Evolutionary conservation across 73 alveolate species (phyloP).

Genomic region (Urostyla sp.): DNA sequence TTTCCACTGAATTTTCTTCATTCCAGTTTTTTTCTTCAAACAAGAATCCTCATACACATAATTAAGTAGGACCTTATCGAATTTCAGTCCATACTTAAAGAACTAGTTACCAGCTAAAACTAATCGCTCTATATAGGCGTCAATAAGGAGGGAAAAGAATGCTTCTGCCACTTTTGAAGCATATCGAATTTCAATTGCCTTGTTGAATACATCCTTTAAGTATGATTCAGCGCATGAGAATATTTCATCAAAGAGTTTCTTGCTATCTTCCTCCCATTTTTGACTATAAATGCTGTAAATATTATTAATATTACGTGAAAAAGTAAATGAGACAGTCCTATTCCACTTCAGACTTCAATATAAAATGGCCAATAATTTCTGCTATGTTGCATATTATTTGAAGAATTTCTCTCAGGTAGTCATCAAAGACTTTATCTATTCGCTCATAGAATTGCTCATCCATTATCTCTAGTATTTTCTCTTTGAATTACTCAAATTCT

Average conservation of each 20-base stretch:
- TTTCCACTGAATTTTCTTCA: background rate
- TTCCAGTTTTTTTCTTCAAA: constrained; percentile 10
- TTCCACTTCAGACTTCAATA: constrained; percentile 23
- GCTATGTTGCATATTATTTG: background rate
- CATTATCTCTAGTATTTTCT: background rate
- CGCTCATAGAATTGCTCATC: constrained; percentile 18
- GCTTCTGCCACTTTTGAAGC: constrained; percentile 52
- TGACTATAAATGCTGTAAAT: too few species aligned
- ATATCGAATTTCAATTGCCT: constrained; percentile 27
- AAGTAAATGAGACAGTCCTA: constrained; percentile 13
- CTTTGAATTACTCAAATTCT: constrained; percentile 47
- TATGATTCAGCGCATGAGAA: constrained; percentile 8
- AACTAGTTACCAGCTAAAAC: constrained; percentile 17
- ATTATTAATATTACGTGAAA: too few species aligned
- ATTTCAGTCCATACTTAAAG: constrained; percentile 3
- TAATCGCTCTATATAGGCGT: constrained; percentile 35
- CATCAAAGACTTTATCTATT: constrained; percentile 54
- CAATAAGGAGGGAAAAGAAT: constrained; percentile 10
- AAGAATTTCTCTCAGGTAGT: constrained; percentile 34
- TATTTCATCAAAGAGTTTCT: constrained; percentile 3
- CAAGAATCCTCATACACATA: constrained; percentile 8
- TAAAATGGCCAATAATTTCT: constrained; percentile 23
- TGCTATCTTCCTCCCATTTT: constrained; percentile 33
- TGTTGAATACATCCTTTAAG: background rate
- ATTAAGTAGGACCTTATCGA: constrained; percentile 25